Base-by-base conservation (phyloP, 192 early-diverging fungal genomes). In the Linnemannia schmuckeri region DNA sequence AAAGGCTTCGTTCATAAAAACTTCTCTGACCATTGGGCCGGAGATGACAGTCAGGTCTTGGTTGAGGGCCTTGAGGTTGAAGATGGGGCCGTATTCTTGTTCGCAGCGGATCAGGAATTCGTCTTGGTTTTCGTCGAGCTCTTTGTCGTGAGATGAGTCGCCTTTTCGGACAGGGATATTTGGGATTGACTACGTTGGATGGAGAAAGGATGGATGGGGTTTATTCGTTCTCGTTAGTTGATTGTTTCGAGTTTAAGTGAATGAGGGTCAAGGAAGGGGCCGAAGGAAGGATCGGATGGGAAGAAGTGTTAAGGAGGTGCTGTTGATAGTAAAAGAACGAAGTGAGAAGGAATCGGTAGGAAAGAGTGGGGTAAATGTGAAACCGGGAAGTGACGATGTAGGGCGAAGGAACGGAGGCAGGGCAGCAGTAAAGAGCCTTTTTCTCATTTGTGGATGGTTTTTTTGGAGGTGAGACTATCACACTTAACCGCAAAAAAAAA, bases 1-100 rank as follows among this genome's bases (percentile, higher is more conserved):
- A n/a, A 89, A 86, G 24, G 75, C 18, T 13, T 89, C 81, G 37
- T 76, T 86, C 83, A 85, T 82, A 40, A 89, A 89, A 18, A 89
- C 74, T 54, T 89, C 88, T 4, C 88, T 83, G 24, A 82, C 68
- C 22, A 82, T 57, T 1, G 77, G 66, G 20, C 83, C 88, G 6
- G 83, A 86, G 52, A 89, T 75, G 10, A 80, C 76, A 0, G 81
- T 89, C 1, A 86, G 15, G 22, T 72, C 35, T 69, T 82, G 75
- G 20, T 76, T 79, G n/a, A 76, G 20, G 38, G 46, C 57, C 1
- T 46, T 47, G 54, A 54, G 20, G 22, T 82, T 89, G 78, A 89
- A 89, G 37, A 89, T 75, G 3, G 80, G 88, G 40, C 88, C 80
- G 22, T 71, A 63, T 0, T 74, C 77, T 30, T 79, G 68, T 27